These are phyloP conservation scores for Trichoderma atrobrunneum DNA, from an alignment of 2,329 filamentous ascomycete species.

Conservation along the genomic window DNA sequence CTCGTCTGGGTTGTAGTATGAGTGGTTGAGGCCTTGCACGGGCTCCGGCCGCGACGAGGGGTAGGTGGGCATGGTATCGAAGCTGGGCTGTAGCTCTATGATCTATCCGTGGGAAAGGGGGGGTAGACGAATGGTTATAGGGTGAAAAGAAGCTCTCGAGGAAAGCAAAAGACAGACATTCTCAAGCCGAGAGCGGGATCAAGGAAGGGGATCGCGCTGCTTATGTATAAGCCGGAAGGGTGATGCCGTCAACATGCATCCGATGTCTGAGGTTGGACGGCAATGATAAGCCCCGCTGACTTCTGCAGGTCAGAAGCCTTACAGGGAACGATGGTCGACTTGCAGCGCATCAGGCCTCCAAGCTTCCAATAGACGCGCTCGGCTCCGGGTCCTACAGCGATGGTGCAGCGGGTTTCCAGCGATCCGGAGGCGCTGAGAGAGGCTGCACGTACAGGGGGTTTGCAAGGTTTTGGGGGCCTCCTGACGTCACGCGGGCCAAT, in stretches of 20 bases:
- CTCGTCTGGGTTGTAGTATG: constrained; percentile 15
- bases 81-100: not conserved
- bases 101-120: not conserved
- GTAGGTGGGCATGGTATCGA: not conserved
- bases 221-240: not conserved
- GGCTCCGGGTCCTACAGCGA: not conserved
- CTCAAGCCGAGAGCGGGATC: not conserved
- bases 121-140: not conserved
- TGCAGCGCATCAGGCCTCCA: not conserved
- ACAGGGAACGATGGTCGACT: not conserved
- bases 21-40: constrained; percentile 13
- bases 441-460: not conserved
- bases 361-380: not conserved
- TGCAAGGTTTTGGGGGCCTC: not conserved
- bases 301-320: not conserved
- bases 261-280: not conserved
- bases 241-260: not conserved
- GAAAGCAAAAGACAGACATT: not conserved
- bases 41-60: not conserved
- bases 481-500: constrained; percentile 19
- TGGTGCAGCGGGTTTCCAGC: not conserved
- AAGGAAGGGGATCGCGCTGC: not conserved
- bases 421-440: not conserved
- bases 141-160: not conserved
- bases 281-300: not conserved